phyloP scores from a whole-genome alignment of 345 rosid genomes.

The Eucalyptus paniculata region DNA sequence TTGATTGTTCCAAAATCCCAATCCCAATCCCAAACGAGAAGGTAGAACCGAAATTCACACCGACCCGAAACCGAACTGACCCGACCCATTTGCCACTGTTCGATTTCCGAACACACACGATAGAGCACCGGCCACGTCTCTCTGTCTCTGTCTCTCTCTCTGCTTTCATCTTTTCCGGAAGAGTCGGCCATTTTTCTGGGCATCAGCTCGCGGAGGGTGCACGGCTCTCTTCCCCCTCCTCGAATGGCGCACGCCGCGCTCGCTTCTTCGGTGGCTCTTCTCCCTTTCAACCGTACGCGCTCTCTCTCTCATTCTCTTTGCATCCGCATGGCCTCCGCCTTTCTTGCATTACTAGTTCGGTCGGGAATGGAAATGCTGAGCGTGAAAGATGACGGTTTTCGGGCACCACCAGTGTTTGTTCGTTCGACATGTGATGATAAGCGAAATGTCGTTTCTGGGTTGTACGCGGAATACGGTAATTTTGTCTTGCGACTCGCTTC shows the following conservation, averaged over 20 bases:
- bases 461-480: too few relatives aligned
- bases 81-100: background rate
- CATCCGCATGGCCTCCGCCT: background rate
- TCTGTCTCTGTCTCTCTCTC: background rate
- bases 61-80: background rate
- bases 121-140: background rate
- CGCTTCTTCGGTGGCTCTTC: constrained; percentile 7
- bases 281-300: constrained; percentile 13
- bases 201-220: background rate
- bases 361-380: background rate
- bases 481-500: background rate
- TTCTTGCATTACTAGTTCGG: background rate
- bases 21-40: background rate
- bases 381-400: background rate
- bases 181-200: background rate
- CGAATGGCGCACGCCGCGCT: constrained; percentile 13
- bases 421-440: background rate
- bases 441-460: background rate
- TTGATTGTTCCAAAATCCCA: background rate
- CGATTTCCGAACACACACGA: background rate
- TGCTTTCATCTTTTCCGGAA: background rate
- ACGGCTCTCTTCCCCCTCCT: background rate
- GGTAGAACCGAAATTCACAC: background rate
- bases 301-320: background rate
- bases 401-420: background rate